phyloP scores from a whole-genome alignment of 2,329 filamentous ascomycete genomes.

The Coniochaeta pulveracea region DNA sequence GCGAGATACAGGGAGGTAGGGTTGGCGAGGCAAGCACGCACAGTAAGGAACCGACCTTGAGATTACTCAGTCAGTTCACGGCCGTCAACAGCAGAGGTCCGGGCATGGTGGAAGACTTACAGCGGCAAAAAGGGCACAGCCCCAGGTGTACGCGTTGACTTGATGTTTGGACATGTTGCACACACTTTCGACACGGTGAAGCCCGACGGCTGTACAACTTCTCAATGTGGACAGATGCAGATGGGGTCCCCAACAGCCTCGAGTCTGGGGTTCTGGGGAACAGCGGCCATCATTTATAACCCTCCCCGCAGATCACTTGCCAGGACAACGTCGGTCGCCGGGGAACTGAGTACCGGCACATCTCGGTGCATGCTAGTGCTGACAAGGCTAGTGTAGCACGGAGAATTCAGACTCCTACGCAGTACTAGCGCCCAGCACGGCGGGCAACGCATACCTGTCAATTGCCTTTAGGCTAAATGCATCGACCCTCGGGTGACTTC shows the following conservation, averaged over 20 bases:
- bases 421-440: neutral
- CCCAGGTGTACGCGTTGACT: slow-evolving; percentile 2
- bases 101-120: neutral
- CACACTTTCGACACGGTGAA: neutral
- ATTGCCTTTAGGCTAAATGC: slow-evolving; percentile 1
- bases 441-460: neutral
- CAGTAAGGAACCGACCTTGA: slow-evolving; percentile 2
- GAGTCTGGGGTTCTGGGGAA: slow-evolving; percentile 1
- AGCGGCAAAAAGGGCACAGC: slow-evolving; percentile 3
- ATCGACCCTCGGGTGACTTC: neutral
- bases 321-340: slow-evolving; percentile 1
- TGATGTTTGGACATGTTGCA: neutral
- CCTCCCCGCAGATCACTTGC: neutral
- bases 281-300: slow-evolving; percentile 2
- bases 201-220: neutral
- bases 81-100: neutral
- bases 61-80: neutral
- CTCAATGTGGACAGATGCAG: neutral
- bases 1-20: neutral
- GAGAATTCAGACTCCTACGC: neutral
- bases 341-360: too few relatives aligned
- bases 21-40: neutral
- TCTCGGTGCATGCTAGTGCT: too few relatives aligned
- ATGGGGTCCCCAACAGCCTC: neutral
- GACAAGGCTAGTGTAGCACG: too few relatives aligned